Percentiles rank a stretch among this genome's conserved stretches.
Evolutionary conservation across 768 basidiomycete genomes (phyloP).

Genomic region (Leucocoprinus leucothites): DNA sequence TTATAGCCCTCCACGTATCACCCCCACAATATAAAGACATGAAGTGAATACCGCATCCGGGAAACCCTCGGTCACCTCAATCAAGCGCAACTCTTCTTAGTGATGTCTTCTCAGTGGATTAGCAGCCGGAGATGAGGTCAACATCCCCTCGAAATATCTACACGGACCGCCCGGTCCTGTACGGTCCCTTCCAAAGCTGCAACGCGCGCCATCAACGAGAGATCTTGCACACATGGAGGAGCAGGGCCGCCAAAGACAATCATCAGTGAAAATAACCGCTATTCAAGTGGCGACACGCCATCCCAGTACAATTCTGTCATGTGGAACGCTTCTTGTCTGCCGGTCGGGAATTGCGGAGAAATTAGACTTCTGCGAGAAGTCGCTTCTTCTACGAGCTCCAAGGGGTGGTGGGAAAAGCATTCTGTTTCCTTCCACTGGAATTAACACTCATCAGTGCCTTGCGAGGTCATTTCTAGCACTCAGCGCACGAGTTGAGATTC

Average conservation of each 20-base stretch:
- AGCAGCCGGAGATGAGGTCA: not conserved
- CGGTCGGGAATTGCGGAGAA: conserved; percentile 7
- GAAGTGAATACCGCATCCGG: not conserved
- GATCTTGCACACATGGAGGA: not conserved
- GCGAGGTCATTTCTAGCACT: not conserved
- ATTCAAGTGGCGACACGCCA: not conserved
- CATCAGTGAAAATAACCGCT: not conserved
- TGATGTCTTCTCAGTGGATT: conserved; percentile 7
- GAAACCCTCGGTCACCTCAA: not conserved
- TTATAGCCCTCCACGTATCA: conserved; percentile 4
- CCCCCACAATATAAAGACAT: not conserved
- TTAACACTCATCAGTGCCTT: not conserved
- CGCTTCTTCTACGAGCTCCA: not conserved
- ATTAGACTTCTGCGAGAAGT: conserved; percentile 11
- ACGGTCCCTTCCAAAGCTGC: not conserved
- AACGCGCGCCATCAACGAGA: not conserved
- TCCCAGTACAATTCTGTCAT: conserved; percentile 4
- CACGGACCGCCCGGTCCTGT: conserved; percentile 11
- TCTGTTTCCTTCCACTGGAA: not conserved
- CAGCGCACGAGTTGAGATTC: not conserved
- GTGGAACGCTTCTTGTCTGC: not conserved
- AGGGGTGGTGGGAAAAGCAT: not conserved
- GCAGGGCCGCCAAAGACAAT: not conserved
- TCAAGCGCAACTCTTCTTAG: not conserved
- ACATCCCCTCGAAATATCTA: not conserved